Conservation (phyloP, 1,284 basidiomycete genomes). For the Testicularia cyperi region DNA sequence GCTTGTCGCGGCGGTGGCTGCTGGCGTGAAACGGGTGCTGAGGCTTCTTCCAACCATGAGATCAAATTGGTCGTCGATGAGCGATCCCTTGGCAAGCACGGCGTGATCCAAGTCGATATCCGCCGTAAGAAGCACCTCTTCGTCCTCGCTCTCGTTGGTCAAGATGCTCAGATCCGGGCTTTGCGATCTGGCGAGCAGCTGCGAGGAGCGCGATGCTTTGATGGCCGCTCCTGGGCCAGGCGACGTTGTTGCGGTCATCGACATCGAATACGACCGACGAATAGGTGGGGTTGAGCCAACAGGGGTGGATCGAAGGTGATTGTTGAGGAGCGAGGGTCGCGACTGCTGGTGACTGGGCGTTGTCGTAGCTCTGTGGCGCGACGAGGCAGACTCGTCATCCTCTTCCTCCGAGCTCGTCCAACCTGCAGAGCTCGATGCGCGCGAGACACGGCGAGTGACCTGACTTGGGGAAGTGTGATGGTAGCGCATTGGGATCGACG, state of each 20-base stretch:
- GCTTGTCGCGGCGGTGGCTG: no score
- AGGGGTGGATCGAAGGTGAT: no score
- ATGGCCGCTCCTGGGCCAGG: no score
- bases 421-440: conserved; percentile 5
- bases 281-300: no score
- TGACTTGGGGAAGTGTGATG: no score
- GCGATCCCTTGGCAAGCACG: conserved; percentile 2
- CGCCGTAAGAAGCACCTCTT: conserved; percentile 22
- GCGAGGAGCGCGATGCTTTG: neutral
- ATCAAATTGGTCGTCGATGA: conserved; percentile 28
- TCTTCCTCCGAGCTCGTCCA: conserved; percentile 28
- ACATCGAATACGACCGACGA: no score
- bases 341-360: no score
- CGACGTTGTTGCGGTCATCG: no score
- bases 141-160: conserved; percentile 21
- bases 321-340: no score
- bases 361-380: no score
- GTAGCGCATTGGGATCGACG: conserved; percentile 23
- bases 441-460: no score
- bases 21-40: conserved; percentile 7
- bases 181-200: conserved; percentile 7
- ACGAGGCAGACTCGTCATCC: conserved; percentile 1
- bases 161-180: conserved; percentile 22
- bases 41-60: conserved; percentile 17
- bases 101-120: conserved; percentile 5